These are phyloP conservation scores for Plasmodium falciparum DNA, from an alignment of 169 alveolate species.

Conservation along the genomic window DNA sequence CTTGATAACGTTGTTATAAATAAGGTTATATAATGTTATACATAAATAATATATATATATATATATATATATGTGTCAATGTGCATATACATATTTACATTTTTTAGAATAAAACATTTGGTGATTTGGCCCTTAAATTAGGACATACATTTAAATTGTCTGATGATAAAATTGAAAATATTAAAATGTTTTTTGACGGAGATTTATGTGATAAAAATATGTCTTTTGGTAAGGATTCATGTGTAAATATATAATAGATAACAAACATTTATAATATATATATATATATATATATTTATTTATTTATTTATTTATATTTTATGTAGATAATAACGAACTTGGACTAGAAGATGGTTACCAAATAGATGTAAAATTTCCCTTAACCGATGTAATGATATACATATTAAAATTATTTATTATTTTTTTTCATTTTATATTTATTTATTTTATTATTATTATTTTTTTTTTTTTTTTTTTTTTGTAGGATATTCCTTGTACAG, in stretches of 20 bases:
- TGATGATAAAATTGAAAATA: constrained; percentile 53
- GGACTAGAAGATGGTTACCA: constrained; percentile 71
- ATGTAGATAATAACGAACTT: constrained; percentile 45
- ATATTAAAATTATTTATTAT: background rate
- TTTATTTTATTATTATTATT: background rate
- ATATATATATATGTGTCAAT: constrained; percentile 3
- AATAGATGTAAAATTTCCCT: constrained; percentile 69
- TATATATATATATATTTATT: background rate
- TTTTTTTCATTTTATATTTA: background rate
- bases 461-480: background rate
- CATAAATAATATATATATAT: background rate
- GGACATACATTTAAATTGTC: constrained; percentile 65
- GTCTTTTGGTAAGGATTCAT: constrained; percentile 27
- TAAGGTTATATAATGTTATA: constrained; percentile 25
- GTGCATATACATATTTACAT: background rate
- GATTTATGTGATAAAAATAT: constrained; percentile 57
- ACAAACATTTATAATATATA: background rate
- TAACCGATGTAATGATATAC: constrained; percentile 18
- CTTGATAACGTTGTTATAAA: constrained; percentile 66
- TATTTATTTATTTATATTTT: background rate
- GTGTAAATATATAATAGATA: background rate
- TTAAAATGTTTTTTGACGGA: constrained; percentile 68
- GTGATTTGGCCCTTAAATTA: constrained; percentile 45
- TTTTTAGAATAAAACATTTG: constrained; percentile 60
- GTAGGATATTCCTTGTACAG: constrained; percentile 18